Percentiles rank a stretch among this genome's conserved stretches.
Conservation (phyloP, 257 asterid genomes). For the Cinchona pubescens region DNA sequence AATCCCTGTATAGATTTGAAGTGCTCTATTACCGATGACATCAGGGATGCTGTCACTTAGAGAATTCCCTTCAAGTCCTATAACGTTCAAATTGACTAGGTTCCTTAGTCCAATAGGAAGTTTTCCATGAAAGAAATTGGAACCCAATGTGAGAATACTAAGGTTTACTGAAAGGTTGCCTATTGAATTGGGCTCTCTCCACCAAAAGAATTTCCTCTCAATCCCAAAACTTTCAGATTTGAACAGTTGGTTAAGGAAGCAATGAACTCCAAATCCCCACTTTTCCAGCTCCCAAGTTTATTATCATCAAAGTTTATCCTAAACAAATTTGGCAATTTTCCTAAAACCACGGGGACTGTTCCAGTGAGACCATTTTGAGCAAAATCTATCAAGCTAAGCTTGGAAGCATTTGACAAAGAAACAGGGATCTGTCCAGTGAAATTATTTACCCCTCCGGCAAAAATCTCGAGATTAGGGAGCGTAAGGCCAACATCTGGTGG, state of each 20-base stretch:
- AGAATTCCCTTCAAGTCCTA: slow-evolving; percentile 17
- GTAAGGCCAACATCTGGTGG: slow-evolving; percentile 23
- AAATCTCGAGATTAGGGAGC: slow-evolving; percentile 20
- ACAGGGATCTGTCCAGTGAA: slow-evolving; percentile 28
- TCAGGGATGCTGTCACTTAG: slow-evolving; percentile 23
- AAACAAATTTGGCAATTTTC: slow-evolving; percentile 15
- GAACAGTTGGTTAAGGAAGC: slow-evolving; percentile 28
- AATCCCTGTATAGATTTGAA: slow-evolving; percentile 12
- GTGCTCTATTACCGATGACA: slow-evolving; percentile 16
- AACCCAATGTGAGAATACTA: slow-evolving; percentile 8
- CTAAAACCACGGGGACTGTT: slow-evolving; percentile 12
- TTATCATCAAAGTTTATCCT: slow-evolving; percentile 20
- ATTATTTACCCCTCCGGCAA: slow-evolving; percentile 19
- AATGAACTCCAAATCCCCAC: slow-evolving; percentile 18
- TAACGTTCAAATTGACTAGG: slow-evolving; percentile 14
- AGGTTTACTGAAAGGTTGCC: slow-evolving; percentile 27
- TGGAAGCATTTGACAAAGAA: slow-evolving; percentile 32
- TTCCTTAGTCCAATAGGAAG: slow-evolving; percentile 22
- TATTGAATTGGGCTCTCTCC: slow-evolving; percentile 25
- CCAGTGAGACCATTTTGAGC: slow-evolving; percentile 21
- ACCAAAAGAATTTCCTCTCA: slow-evolving; percentile 15
- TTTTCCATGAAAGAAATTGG: slow-evolving; percentile 22
- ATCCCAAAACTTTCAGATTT: slow-evolving; percentile 20
- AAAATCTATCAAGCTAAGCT: slow-evolving; percentile 18
- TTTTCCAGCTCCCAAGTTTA: slow-evolving; percentile 21